Conservation (phyloP, 257 asterid species). For the Solanum tarapatanum region DNA sequence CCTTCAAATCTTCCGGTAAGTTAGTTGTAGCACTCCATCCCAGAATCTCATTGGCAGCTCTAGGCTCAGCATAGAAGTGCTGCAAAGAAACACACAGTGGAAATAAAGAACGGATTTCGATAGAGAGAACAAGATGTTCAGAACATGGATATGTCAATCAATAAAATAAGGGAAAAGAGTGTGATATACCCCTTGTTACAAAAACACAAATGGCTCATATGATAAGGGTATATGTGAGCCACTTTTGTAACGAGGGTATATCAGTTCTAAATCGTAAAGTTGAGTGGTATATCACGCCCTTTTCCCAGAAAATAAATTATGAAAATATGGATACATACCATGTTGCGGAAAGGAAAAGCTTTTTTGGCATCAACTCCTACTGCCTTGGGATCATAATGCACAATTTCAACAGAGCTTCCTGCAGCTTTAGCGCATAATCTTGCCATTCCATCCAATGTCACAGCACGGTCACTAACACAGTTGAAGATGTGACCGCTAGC, state of each 20-base stretch:
- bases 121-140: not conserved
- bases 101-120: not conserved
- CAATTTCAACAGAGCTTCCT: conserved; percentile 64
- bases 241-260: not conserved
- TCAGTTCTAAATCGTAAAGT: not conserved
- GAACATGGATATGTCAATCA: not conserved
- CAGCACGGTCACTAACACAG: conserved; percentile 88
- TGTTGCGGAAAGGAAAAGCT: conserved; percentile 94
- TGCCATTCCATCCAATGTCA: conserved; percentile 92
- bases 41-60: conserved; percentile 86
- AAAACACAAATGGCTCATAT: not conserved
- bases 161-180: not conserved
- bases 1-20: conserved; percentile 75
- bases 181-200: not conserved
- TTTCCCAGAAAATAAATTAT: not conserved
- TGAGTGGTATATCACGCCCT: not conserved
- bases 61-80: conserved; percentile 91
- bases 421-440: conserved; percentile 77
- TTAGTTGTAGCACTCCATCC: conserved; percentile 78
- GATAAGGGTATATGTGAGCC: not conserved
- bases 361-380: conserved; percentile 82
- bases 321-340: conserved; percentile 36
- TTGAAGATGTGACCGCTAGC: conserved; percentile 70
- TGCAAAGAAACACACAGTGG: conserved; percentile 21
- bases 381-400: conserved; percentile 81